Evolutionary conservation across 257 asterid genomes (phyloP), one percentile per base, ranked within the genome.

Genomic region (Scutellaria minor): DNA sequence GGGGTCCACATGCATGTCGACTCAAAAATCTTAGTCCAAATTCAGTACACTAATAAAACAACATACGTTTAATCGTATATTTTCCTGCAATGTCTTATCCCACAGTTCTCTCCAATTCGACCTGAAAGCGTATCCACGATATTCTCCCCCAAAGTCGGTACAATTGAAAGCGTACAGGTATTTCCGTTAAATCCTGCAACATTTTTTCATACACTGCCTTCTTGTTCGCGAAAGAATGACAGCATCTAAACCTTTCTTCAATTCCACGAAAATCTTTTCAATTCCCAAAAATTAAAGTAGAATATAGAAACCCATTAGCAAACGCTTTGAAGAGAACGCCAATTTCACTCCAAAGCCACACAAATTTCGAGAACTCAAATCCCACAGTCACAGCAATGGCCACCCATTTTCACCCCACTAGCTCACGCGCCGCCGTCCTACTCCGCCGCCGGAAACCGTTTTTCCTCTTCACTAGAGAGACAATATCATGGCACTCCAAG

Each of bases 221-320:
- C 37, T 0, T 31, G 37, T 31, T 31, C 13, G n/a, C 24, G 13
- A 47, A 57, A 18, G 77, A 74, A 44, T 31, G 81, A 64, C 83
- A 77, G 93, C 85, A 89, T 83, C 87, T 37, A 56, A 66, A 79
- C 88, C 81, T 87, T 87, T 77, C 96, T 84, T 83, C 83, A 67
- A 79, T 77, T 77, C 79, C 85, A 91, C 90, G 91, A 73, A 81
- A 77, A 79, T 77, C 79, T 53, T 63, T 42, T 18, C 5, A 0
- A 15, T 50, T 64, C 50, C 15, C 62, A 70, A 6, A 35, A 6
- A 55, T 37, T 15, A 14, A 0, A 1, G 9, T 6, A 2, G 6
- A 15, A 14, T n/a, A 27, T 6, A 1, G 45, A 50, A 56, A 39
- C 67, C 45, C 57, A 57, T 12, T 14, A 63, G 11, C 50, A 66